These are phyloP conservation scores for Aspergillus terreus DNA, from an alignment of 2,329 filamentous ascomycete genomes.

Conservation along the genomic window DNA sequence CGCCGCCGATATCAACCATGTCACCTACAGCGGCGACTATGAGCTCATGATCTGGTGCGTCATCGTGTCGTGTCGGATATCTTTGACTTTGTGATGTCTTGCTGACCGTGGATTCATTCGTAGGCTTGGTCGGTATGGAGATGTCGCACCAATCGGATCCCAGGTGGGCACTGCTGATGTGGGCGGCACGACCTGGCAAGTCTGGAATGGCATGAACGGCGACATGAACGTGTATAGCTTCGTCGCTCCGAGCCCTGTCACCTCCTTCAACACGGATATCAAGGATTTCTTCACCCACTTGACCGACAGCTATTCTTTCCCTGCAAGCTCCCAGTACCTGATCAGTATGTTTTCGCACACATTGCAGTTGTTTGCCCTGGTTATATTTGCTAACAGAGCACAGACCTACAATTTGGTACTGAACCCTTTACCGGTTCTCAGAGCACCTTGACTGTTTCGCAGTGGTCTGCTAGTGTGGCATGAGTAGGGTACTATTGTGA, in stretches of 20 bases:
- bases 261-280: constrained; percentile 54
- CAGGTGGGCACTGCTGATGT: constrained; percentile 50
- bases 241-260: constrained; percentile 41
- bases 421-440: constrained; percentile 54
- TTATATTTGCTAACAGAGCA: not conserved
- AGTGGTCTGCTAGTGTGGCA: constrained; percentile 13
- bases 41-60: constrained; percentile 60
- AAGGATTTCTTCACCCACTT: constrained; percentile 55
- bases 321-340: constrained; percentile 47
- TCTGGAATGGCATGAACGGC: constrained; percentile 57
- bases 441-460: constrained; percentile 29
- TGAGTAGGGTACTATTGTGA: not conserved
- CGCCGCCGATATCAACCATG: constrained; percentile 32
- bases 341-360: constrained; percentile 34
- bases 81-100: not conserved
- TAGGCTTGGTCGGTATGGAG: constrained; percentile 47
- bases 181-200: constrained; percentile 49
- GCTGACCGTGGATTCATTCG: not conserved
- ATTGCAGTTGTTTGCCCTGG: not conserved
- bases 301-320: constrained; percentile 44
- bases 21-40: constrained; percentile 46
- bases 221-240: constrained; percentile 55
- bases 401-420: constrained; percentile 46
- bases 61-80: not conserved
- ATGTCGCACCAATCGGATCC: constrained; percentile 52